Base-by-base conservation (phyloP, 2,329 filamentous ascomycete species). In the Epichloe elymi region DNA sequence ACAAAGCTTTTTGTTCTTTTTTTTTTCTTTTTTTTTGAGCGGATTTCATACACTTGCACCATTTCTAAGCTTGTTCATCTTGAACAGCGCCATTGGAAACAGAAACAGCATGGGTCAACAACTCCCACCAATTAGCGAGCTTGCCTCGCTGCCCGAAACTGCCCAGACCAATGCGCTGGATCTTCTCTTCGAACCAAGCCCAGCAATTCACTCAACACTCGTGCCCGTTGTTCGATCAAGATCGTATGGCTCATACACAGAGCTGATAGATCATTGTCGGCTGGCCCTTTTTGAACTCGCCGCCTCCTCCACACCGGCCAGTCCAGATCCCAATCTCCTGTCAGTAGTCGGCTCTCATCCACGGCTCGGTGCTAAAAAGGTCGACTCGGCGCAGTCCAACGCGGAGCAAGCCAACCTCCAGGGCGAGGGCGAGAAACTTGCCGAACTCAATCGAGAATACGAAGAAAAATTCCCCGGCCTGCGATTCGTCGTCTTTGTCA, bases 401-500 rank as follows among this genome's bases (percentile, higher is more conserved):
- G 79, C 78, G 4, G 90, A 96, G 70, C 90, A 96, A 67, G 85
- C 85, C 17, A 82, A 86, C 60, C 67, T 96, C 54, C 78, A 84
- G 51, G 75, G 71, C 0, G 71, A 71, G n/a, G 71, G 69, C 19
- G 77, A 79, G 44, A 80, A 86, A 61, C 67, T 95, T 54, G 73
- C 70, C 6, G 63, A 61, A 33, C 67, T 95, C 59, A 96, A 96
- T 63, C 67, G 67, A 11, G 79, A 86, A 66, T 96, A 95, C 63
- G 90, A 95, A 66, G 71, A 70, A n/a, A 74, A 60, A 51, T 95
- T 91, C 65, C 88, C 88, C 0, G 88, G 90, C 0, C 65, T 96
- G 63, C 76, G 85, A 67, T 96, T 94, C 71, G 88, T 95, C 62
- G 86, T 91, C 17, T 96, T 95, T 65, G 91, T 96, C 51, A 90